Percentiles rank a stretch among this genome's conserved stretches.
Evolutionary conservation across 176 grass and related monocot species (phyloP).

Genomic region (Oryza glumipatula): DNA sequence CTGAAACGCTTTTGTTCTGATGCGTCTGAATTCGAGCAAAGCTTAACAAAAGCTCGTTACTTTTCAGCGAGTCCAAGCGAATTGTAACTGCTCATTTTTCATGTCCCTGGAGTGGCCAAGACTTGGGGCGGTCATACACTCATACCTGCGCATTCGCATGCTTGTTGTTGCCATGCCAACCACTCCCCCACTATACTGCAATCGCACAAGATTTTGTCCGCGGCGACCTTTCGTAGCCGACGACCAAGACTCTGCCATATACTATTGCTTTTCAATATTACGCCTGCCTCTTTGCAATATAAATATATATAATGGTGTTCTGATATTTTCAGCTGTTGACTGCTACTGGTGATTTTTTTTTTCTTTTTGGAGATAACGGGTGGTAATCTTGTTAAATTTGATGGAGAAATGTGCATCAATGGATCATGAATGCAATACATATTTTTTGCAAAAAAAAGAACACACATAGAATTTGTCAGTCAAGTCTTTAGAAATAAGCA

Average conservation of each 20-base stretch:
- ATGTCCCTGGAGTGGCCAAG: background rate
- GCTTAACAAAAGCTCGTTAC: background rate
- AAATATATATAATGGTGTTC: too few relatives aligned
- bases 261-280: background rate
- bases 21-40: background rate
- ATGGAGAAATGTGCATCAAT: background rate
- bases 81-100: background rate
- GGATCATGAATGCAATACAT: background rate
- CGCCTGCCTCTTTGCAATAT: background rate
- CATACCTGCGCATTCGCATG: background rate
- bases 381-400: background rate
- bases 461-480: background rate
- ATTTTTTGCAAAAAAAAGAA: background rate
- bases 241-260: background rate
- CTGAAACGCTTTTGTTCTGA: slow-evolving; percentile 4
- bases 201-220: background rate
- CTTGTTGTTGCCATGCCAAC: slow-evolving; percentile 24
- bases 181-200: slow-evolving; percentile 10
- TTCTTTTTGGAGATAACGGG: too few relatives aligned
- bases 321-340: background rate
- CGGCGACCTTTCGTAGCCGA: slow-evolving; percentile 12
- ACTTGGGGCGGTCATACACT: background rate
- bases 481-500: background rate
- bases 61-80: slow-evolving; percentile 18
- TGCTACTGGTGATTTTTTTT: background rate